Percentiles rank a stretch among this genome's conserved stretches.
Conservation (phyloP, 805 yeast species). For the Monosporozyma siamensis region DNA sequence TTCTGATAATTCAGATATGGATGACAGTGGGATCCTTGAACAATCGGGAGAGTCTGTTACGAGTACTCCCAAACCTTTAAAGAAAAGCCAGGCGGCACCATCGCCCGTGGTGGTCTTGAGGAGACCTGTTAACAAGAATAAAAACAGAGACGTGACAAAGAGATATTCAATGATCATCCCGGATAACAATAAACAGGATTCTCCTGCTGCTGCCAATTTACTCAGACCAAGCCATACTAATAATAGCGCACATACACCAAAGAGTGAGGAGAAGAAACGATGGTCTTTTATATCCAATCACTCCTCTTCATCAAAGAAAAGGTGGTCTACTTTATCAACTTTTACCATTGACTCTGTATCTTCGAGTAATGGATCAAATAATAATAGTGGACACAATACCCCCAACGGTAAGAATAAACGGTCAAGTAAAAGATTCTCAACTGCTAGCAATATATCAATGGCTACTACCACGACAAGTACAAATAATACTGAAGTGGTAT, state of each 20-base stretch:
- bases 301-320: slow-evolving; percentile 23
- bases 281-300: slow-evolving; percentile 26
- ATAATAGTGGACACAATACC: slow-evolving; percentile 2
- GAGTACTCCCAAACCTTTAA: too few species aligned
- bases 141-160: background rate
- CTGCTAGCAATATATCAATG: slow-evolving; percentile 5
- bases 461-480: slow-evolving; percentile 1
- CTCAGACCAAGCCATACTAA: background rate
- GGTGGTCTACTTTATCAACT: slow-evolving; percentile 26
- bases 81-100: too few species aligned
- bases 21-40: slow-evolving; percentile 17
- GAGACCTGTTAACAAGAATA: background rate
- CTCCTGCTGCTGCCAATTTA: too few species aligned
- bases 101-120: too few species aligned
- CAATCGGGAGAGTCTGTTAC: too few species aligned
- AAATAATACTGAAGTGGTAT: background rate
- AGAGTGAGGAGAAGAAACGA: slow-evolving; percentile 18
- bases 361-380: background rate
- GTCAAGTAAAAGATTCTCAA: slow-evolving; percentile 13
- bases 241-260: background rate
- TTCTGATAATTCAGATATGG: slow-evolving; percentile 16
- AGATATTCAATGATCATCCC: slow-evolving; percentile 1
- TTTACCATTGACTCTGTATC: slow-evolving; percentile 12
- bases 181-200: background rate
- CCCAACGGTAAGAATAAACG: background rate